Base-by-base conservation (phyloP, 176 grass and related monocot species). In the Luzula sylvatica region DNA sequence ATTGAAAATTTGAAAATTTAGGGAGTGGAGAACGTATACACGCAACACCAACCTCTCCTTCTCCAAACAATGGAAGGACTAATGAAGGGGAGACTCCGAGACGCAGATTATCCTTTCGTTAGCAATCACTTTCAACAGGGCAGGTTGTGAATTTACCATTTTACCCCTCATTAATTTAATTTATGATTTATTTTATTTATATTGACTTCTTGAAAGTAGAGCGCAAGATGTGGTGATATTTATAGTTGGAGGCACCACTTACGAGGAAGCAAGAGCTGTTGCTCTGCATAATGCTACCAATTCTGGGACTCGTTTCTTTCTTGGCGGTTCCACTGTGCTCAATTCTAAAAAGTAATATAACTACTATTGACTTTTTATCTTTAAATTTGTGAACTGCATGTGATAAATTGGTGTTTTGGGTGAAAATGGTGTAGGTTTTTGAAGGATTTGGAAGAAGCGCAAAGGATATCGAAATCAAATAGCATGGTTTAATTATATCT, bases 141-240 rank as follows among this genome's bases (percentile, higher is more conserved):
- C 42, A 89, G 92, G 92, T 96, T 59, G 63, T 80, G 51, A 5
- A 3, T 27, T 58, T 20, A 8, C 3, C 26, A 5, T 56, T 12
- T 39, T 72, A 15, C 30, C 30, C 30, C 1, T 35, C 30, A 1
- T 35, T 2, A 2, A 7, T 35, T 35, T 35, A 7, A 35, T 35
- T 32, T 35, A 35, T 35, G 0, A 35, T 1, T 7, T 7, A 7
- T 65, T 39, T 40, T 39, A 52, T 45, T 63, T 9, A 54, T 0
- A 47, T 43, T 65, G 13, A 41, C 52, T 12, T 35, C 19, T 72
- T 59, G 65, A 13, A 52, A 52, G 61, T 65, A 96, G 92, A 67
- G 84, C 92, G 64, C 92, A 96, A 65, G 92, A 96, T 79, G 92
- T 96, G 20, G 85, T 89, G 60, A 82, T 96, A 53, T 96, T 96